A percentile compares a stretch with the other conserved stretches of the same genome.
Conservation (phyloP, 345 rosid species). For the Brassica cretica region DNA sequence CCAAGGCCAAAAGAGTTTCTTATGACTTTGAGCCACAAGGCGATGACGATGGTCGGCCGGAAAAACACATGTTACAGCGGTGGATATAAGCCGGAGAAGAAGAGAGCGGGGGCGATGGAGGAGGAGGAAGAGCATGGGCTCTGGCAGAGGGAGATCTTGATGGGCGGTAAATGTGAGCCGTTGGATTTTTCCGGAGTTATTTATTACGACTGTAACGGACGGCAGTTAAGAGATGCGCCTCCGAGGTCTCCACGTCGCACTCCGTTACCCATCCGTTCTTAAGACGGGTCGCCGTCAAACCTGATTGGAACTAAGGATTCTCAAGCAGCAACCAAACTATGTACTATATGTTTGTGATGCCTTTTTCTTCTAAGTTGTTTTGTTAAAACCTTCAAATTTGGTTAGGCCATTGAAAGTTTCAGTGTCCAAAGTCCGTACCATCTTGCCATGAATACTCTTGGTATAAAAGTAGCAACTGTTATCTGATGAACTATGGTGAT, state of each 20-base stretch:
- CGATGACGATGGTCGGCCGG: constrained; percentile 48
- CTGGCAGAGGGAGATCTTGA: constrained; percentile 84
- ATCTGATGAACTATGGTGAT: background rate
- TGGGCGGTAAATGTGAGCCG: constrained; percentile 97
- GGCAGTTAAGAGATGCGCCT: constrained; percentile 58
- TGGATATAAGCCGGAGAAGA: constrained; percentile 25
- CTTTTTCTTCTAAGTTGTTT: background rate
- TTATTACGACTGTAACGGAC: constrained; percentile 71
- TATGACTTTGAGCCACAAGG: constrained; percentile 51
- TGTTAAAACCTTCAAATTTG: background rate
- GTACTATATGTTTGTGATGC: background rate
- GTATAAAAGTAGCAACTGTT: background rate
- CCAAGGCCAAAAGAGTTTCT: constrained; percentile 53
- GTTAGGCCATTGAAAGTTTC: background rate
- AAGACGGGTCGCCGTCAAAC: constrained; percentile 8
- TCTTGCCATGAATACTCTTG: background rate
- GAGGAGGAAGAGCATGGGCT: constrained; percentile 46
- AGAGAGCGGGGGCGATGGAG: constrained; percentile 5
- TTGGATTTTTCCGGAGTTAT: constrained; percentile 89
- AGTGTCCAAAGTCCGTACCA: background rate
- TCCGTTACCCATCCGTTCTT: constrained; percentile 46
- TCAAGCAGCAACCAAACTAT: background rate
- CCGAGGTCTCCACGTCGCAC: constrained; percentile 81
- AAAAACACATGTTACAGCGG: constrained; percentile 12
- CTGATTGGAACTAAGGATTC: background rate